phyloP scores from a whole-genome alignment of 306 rosid genomes.

The Rosa multiflora region DNA sequence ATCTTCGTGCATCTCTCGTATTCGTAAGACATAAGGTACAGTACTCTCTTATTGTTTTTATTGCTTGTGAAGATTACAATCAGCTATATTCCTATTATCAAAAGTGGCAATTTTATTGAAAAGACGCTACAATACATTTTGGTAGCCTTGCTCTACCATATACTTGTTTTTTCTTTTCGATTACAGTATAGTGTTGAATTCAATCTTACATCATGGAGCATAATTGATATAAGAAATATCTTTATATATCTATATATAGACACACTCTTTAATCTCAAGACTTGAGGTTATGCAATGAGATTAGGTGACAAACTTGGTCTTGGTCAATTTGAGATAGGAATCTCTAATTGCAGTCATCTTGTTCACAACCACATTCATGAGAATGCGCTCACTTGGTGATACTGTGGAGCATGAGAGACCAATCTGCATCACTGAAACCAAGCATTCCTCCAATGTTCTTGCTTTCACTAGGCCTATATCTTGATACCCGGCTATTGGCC shows the following conservation, averaged over 20 bases:
- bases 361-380: slow-evolving; percentile 28
- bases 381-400: slow-evolving; percentile 32
- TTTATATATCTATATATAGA: no score
- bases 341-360: slow-evolving; percentile 35
- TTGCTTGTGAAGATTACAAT: no score
- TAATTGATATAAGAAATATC: no score
- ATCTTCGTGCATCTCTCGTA: no score
- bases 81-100: no score
- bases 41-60: no score
- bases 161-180: no score
- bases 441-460: slow-evolving; percentile 30
- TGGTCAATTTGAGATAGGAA: neutral
- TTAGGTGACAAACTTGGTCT: neutral
- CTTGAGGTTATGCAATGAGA: neutral
- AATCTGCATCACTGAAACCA: slow-evolving; percentile 36
- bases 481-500: neutral
- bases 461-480: neutral
- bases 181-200: no score
- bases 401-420: slow-evolving; percentile 48
- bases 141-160: no score
- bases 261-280: no score
- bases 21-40: no score
- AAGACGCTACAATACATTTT: no score
- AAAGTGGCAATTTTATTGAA: neutral
- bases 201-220: neutral